phyloP scores from a whole-genome alignment of 495 filamentous ascomycete species.

The Penicillium arizonense region DNA sequence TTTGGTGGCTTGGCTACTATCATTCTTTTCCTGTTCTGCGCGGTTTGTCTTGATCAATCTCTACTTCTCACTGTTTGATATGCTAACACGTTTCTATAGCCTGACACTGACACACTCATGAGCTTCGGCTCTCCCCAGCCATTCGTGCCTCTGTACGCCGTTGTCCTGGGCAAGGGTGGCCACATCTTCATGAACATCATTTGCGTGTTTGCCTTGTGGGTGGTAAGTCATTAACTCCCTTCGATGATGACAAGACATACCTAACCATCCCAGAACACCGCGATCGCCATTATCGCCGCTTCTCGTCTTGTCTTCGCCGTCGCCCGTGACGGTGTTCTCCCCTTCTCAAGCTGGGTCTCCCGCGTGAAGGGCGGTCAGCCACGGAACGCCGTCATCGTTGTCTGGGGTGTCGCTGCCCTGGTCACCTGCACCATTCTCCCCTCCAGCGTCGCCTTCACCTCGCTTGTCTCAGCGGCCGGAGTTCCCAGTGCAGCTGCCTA shows the following conservation, averaged over 20 bases:
- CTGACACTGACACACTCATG: constrained; percentile 37
- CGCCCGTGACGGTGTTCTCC: constrained; percentile 54
- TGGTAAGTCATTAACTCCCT: constrained; percentile 28
- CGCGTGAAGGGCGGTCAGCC: constrained; percentile 51
- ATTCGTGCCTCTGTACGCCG: constrained; percentile 53
- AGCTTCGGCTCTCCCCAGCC: constrained; percentile 50
- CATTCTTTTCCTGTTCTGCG: constrained; percentile 57
- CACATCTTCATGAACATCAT: constrained; percentile 56
- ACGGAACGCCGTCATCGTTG: constrained; percentile 54
- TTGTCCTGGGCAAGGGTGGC: constrained; percentile 50
- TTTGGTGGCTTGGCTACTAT: constrained; percentile 50
- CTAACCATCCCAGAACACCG: constrained; percentile 42
- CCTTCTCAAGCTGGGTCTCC: constrained; percentile 55
- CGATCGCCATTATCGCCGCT: constrained; percentile 53
- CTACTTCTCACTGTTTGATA: neutral
- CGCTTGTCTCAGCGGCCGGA: constrained; percentile 50
- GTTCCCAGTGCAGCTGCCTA: constrained; percentile 54
- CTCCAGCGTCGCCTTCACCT: constrained; percentile 53
- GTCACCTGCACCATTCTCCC: constrained; percentile 54
- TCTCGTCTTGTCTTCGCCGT: constrained; percentile 57
- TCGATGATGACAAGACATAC: neutral
- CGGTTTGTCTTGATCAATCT: constrained; percentile 24
- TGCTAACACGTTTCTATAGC: constrained; percentile 22
- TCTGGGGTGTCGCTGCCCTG: constrained; percentile 48
- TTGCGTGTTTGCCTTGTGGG: constrained; percentile 49